phyloP scores from a whole-genome alignment of 108 stramenopile species.

The Skeletonema potamos region DNA sequence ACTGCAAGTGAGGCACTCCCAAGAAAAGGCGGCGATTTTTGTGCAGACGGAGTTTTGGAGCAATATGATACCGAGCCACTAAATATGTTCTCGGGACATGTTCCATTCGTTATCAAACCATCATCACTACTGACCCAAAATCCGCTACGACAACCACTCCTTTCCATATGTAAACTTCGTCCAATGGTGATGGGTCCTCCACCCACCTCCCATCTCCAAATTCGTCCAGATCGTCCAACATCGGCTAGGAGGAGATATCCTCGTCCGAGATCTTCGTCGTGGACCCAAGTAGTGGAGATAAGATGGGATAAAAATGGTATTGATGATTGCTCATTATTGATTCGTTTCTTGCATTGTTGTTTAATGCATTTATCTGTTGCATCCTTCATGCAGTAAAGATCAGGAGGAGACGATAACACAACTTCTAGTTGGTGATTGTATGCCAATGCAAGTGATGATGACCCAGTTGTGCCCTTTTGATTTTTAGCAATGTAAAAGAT shows the following conservation, averaged over 20 bases:
- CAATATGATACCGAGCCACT: not conserved
- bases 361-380: not conserved
- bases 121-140: slow-evolving; percentile 19
- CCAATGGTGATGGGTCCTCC: slow-evolving; percentile 85
- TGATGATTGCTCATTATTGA: not conserved
- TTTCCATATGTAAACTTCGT: slow-evolving; percentile 61
- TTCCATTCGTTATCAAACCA: not conserved
- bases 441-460: slow-evolving; percentile 9
- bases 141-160: slow-evolving; percentile 69
- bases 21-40: slow-evolving; percentile 8
- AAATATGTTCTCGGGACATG: slow-evolving; percentile 45
- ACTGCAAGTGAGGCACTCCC: slow-evolving; percentile 68
- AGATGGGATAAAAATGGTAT: slow-evolving; percentile 35
- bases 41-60: not conserved
- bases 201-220: slow-evolving; percentile 82
- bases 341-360: not conserved
- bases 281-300: slow-evolving; percentile 56
- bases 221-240: slow-evolving; percentile 45
- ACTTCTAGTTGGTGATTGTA: slow-evolving; percentile 24
- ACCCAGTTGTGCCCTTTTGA: not conserved
- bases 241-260: slow-evolving; percentile 66
- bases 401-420: slow-evolving; percentile 32
- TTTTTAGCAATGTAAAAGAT: slow-evolving; percentile 28
- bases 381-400: slow-evolving; percentile 3
- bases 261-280: slow-evolving; percentile 69